Conservation (phyloP, 306 rosid species). For the Hylodesmum podocarpum region DNA sequence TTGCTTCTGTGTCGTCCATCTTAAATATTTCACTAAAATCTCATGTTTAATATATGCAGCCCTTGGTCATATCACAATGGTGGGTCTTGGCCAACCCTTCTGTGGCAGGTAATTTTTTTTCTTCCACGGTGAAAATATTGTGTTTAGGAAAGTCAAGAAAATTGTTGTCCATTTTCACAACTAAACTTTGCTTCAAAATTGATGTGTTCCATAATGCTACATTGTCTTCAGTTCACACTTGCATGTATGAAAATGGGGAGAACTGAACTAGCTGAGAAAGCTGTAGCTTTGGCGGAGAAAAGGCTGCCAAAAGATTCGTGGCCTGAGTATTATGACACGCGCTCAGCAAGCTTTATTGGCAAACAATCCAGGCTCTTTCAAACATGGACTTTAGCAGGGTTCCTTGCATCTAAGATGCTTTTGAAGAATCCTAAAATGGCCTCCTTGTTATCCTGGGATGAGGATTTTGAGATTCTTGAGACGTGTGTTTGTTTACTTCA, state of each 20-base stretch:
- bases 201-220: neutral
- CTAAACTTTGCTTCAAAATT: neutral
- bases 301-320: conserved; percentile 68
- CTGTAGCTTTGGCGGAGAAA: conserved; percentile 75
- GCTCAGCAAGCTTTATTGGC: conserved; percentile 77
- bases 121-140: neutral
- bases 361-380: conserved; percentile 83
- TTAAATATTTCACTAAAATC: conserved; percentile 17
- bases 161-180: neutral
- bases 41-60: conserved; percentile 47
- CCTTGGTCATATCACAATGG: conserved; percentile 99
- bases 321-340: conserved; percentile 98
- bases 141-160: neutral
- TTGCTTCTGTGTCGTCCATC: neutral
- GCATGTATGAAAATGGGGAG: conserved; percentile 97
- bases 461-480: conserved; percentile 87
- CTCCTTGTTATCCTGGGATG: conserved; percentile 73
- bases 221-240: conserved; percentile 69
- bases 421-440: conserved; percentile 83
- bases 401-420: conserved; percentile 88
- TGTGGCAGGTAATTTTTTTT: conserved; percentile 80
- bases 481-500: conserved; percentile 78
- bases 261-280: conserved; percentile 70
- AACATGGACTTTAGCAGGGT: conserved; percentile 96
- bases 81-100: conserved; percentile 98